Evolutionary conservation across 2,329 filamentous ascomycete species (phyloP).

Genomic region (Verticillium nubilum): DNA sequence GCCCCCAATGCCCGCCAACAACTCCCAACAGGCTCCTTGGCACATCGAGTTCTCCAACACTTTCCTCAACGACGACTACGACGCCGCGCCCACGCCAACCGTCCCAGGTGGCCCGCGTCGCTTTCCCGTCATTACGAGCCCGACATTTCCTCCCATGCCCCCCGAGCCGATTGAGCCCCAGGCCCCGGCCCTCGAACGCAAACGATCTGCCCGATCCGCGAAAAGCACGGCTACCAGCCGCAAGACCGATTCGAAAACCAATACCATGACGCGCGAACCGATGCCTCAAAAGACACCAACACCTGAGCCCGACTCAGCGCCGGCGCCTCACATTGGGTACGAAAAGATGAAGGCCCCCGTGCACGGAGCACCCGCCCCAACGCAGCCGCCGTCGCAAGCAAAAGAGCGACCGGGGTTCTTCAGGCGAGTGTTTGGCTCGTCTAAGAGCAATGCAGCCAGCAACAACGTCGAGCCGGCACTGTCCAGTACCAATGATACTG

Average conservation of each 20-base stretch:
- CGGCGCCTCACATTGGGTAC: conserved; percentile 53
- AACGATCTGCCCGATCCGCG: conserved; percentile 2
- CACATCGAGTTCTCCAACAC: conserved; percentile 43
- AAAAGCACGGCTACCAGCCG: conserved; percentile 7
- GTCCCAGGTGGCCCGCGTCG: conserved; percentile 73
- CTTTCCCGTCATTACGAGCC: conserved; percentile 5
- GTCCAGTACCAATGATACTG: conserved; percentile 21
- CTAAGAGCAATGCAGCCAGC: conserved; percentile 43
- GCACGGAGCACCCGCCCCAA: conserved; percentile 44
- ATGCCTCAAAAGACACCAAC: conserved; percentile 28
- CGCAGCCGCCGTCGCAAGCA: conserved; percentile 38
- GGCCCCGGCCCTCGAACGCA: conserved; percentile 2
- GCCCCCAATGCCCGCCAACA: conserved; percentile 9
- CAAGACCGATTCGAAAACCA: conserved; percentile 1
- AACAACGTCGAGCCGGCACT: not conserved
- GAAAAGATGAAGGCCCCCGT: conserved; percentile 50
- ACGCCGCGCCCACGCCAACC: conserved; percentile 81
- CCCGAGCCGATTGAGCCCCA: conserved; percentile 16
- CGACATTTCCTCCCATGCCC: conserved; percentile 19
- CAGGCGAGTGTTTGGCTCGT: conserved; percentile 78
- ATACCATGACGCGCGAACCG: not conserved
- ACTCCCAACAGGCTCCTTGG: conserved; percentile 29
- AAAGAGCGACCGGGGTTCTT: conserved; percentile 86
- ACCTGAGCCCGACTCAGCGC: conserved; percentile 47
- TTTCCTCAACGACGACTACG: conserved; percentile 53